Base-by-base conservation (phyloP, 2,329 filamentous ascomycete genomes). In the Neurospora sp. region DNA sequence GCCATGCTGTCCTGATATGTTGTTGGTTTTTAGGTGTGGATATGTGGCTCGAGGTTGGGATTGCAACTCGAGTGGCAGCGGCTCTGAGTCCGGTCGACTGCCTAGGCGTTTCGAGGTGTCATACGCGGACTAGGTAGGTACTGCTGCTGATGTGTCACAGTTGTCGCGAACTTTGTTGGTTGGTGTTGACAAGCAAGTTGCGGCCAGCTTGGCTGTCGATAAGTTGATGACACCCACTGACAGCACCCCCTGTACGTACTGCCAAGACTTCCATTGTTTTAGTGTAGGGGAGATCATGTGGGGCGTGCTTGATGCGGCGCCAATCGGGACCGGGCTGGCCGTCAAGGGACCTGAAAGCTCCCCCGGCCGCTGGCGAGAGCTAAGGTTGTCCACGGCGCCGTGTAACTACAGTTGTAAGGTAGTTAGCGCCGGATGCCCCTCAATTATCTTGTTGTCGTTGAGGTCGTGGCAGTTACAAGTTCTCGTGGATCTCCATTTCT, bases 1-100 rank as follows among this genome's bases (percentile, higher is more conserved):
- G 72, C 67, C 74, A 77, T 77, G 58, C 58, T 72, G 68, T 36
- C 36, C 66, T 38, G 52, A 62, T 33, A 36, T 36, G 52, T n/a
- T 42, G 40, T 10, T 62, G 23, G 13, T 3, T 62, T n/a, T 62
- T n/a, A 10, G 23, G 2, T 10, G 2, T 17, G 52, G 23, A n/a
- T 62, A 36, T 62, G 52, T 33, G 52, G 52, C 15, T 62, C 15
- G 52, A 33, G 52, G 8, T 62, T 33, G 52, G 23, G 5, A 62
- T 9, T 62, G 52, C 7, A 8, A 62, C 13, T 17, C 52, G 52
- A 33, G 23, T 1, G 52, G 28, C 28, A 17, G 28, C 52, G 52
- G 46, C n/a, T 33, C 8, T 10, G 13, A n/a, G 52, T 33, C 52
- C 52, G 52, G 23, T 62, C 7, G 15, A 62, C 52, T 17, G 52